phyloP scores from a whole-genome alignment of 257 asterid species.

The Knoxia roxburghii region DNA sequence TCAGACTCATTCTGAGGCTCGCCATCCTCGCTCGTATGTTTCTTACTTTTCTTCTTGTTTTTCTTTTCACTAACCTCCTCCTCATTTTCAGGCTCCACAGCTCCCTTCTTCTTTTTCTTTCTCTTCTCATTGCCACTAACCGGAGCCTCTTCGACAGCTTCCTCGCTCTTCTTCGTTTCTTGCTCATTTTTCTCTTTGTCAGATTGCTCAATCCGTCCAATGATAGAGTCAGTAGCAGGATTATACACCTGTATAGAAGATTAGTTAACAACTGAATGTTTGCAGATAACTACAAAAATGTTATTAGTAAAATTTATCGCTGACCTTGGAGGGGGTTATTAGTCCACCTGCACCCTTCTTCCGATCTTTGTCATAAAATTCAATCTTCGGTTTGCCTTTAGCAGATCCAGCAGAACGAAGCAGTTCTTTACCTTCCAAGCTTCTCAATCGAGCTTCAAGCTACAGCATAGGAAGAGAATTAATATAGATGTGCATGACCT shows the following conservation, averaged over 20 bases:
- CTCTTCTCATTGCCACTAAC: slow-evolving; percentile 32
- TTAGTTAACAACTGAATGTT: neutral
- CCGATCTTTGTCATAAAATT: slow-evolving; percentile 72
- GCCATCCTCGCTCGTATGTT: slow-evolving; percentile 24
- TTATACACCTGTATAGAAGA: slow-evolving; percentile 51
- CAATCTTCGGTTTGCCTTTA: slow-evolving; percentile 82
- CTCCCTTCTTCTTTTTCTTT: slow-evolving; percentile 41
- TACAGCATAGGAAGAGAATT: slow-evolving; percentile 15
- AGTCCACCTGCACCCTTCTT: slow-evolving; percentile 70
- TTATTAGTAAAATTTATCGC: neutral
- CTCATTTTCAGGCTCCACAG: slow-evolving; percentile 35
- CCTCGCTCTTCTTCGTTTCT: slow-evolving; percentile 15
- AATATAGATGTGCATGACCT: neutral
- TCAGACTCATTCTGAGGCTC: too few relatives aligned
- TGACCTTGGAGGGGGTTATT: slow-evolving; percentile 69
- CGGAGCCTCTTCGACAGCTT: slow-evolving; percentile 28
- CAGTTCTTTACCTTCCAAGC: slow-evolving; percentile 66
- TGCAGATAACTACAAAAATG: neutral
- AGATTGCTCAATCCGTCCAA: slow-evolving; percentile 43
- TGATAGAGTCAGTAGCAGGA: slow-evolving; percentile 65
- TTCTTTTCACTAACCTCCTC: slow-evolving; percentile 37
- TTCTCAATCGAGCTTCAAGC: slow-evolving; percentile 79
- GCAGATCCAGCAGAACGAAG: slow-evolving; percentile 70
- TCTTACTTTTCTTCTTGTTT: slow-evolving; percentile 49
- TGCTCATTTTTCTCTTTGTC: too few relatives aligned